Conservation (phyloP, 2,329 filamentous ascomycete genomes). For the Alternaria postmessia region DNA sequence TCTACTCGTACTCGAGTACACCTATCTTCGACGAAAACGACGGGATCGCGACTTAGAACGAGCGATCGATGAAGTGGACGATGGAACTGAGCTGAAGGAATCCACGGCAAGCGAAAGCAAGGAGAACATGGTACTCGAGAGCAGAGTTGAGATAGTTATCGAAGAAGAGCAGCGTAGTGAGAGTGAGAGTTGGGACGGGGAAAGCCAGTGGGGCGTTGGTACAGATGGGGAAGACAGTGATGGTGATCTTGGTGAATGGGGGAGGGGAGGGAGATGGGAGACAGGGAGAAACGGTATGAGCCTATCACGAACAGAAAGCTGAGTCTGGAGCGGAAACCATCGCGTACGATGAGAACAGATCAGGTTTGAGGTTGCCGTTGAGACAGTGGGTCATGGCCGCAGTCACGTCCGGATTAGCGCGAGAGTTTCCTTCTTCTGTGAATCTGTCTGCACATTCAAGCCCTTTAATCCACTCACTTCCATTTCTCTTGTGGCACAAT, state of each 20-base stretch:
- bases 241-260: slow-evolving; percentile 19
- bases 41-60: slow-evolving; percentile 25
- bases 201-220: slow-evolving; percentile 10
- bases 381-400: background rate
- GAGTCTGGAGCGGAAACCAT: background rate
- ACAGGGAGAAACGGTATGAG: slow-evolving; percentile 25
- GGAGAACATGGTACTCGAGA: slow-evolving; percentile 39
- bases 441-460: background rate
- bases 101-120: slow-evolving; percentile 14
- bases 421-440: background rate
- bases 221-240: slow-evolving; percentile 9
- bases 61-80: slow-evolving; percentile 33
- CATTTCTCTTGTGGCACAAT: background rate
- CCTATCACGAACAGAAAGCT: slow-evolving; percentile 15
- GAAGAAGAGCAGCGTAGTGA: slow-evolving; percentile 20
- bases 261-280: slow-evolving; percentile 21
- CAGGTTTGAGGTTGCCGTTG: background rate
- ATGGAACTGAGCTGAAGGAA: slow-evolving; percentile 11
- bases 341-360: background rate
- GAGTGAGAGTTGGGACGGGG: background rate
- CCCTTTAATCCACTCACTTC: background rate
- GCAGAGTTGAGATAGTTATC: slow-evolving; percentile 34
- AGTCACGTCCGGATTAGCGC: background rate
- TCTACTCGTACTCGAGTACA: slow-evolving; percentile 21
- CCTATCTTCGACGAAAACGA: slow-evolving; percentile 28